Evolutionary conservation across 192 early-diverging fungal genomes (phyloP), one percentile per base, ranked within the genome.

Genomic region (Coemansia interrupta): DNA sequence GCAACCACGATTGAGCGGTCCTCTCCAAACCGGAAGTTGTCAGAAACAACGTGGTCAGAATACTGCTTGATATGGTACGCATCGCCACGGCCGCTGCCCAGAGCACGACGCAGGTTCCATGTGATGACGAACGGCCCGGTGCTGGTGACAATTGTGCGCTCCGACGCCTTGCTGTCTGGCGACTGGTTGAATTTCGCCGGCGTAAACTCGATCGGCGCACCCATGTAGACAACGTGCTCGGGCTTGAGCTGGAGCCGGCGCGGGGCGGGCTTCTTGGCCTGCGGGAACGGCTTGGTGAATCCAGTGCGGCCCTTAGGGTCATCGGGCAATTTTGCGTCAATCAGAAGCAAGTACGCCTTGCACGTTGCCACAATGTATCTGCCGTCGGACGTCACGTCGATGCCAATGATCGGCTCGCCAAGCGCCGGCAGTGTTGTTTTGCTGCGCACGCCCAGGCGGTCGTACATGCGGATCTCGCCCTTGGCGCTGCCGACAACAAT

Each of bases 61-160:
- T 92, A 97, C 66, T 90, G 82, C 72, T 93, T 94, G 73, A 97
- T 94, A 12, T 83, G 82, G 72, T 97, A 97, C 14, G 71, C 71
- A 56, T 91, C 89, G 59, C 87, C 81, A 3, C 83, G 77, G 36
- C 90, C 86, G 9, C 89, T 90, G 39, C 76, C 70, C 71, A 89
- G 88, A n/a, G 90, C 89, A 5, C 86, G 77, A 13, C 86, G 78
- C 70, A 97, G 88, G 69, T 89, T 94, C 95, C 95, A 97, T 12
- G 89, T 88, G 47, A 97, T 85, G 28, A 95, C 91, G 72, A 86
- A 94, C 17, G 87, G 87, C 9, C 95, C 95, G 12, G 92, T 92
- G 41, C 88, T 89, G 1, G 95, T 92, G 36, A 97, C 86, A 61
- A 97, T 95, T 1, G 84, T 83, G 55, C 83, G 83, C 64, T 97